Percentiles rank a stretch among this genome's conserved stretches.
These are phyloP conservation scores for Nicotiana knightiana DNA, from an alignment of 257 asterid genomes.

Conservation along the genomic window DNA sequence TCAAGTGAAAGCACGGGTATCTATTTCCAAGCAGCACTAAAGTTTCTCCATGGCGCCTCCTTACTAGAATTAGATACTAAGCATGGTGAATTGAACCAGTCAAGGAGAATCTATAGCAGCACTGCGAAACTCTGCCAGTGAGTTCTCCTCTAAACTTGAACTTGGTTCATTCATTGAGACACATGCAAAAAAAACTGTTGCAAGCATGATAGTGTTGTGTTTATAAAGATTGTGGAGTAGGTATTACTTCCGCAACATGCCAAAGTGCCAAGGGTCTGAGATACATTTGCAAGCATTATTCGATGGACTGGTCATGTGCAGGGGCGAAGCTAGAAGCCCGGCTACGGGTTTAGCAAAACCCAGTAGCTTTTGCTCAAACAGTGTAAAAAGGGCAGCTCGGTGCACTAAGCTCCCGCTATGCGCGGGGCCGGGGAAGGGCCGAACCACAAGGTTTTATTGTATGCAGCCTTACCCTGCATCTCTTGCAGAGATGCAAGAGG, in stretches of 20 bases:
- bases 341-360: too few species aligned
- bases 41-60: slow-evolving; percentile 94
- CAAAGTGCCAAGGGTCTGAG: neutral
- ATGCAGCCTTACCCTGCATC: too few species aligned
- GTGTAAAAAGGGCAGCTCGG: too few species aligned
- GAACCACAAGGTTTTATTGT: too few species aligned
- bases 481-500: too few species aligned
- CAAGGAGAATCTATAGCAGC: slow-evolving; percentile 76
- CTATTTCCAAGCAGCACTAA: slow-evolving; percentile 92
- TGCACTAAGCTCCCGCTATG: too few species aligned
- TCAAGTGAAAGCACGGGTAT: slow-evolving; percentile 65
- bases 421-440: too few species aligned
- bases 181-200: neutral
- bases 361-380: too few species aligned
- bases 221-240: neutral
- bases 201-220: neutral
- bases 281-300: neutral
- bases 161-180: neutral
- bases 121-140: slow-evolving; percentile 98
- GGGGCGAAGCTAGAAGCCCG: too few species aligned
- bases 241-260: neutral
- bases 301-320: neutral
- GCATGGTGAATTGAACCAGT: slow-evolving; percentile 63
- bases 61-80: slow-evolving; percentile 70
- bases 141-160: slow-evolving; percentile 23